Percentiles rank a stretch among this genome's conserved stretches.
These are phyloP conservation scores for Plasmodium malariae DNA, from an alignment of 169 alveolate genomes.

Conservation along the genomic window DNA sequence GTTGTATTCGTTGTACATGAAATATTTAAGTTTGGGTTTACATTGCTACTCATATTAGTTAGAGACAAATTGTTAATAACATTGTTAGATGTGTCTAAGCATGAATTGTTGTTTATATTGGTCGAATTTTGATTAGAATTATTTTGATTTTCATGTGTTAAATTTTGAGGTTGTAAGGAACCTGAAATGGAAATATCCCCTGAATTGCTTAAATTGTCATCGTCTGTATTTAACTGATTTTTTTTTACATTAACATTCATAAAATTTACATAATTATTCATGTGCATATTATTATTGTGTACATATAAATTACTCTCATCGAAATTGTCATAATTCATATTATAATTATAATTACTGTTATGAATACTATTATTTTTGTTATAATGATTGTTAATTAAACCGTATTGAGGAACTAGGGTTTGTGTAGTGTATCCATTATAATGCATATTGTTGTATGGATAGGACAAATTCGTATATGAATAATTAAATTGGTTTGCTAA, in stretches of 20 bases:
- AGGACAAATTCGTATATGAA: constrained; percentile 49
- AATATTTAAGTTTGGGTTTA: constrained; percentile 32
- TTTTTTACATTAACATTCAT: constrained; percentile 55
- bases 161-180: constrained; percentile 17
- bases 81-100: constrained; percentile 36
- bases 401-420: constrained; percentile 59
- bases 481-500: constrained; percentile 61
- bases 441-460: constrained; percentile 66
- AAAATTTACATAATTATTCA: constrained; percentile 68
- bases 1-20: constrained; percentile 21
- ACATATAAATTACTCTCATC: constrained; percentile 67
- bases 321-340: constrained; percentile 59
- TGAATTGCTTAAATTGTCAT: constrained; percentile 60
- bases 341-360: constrained; percentile 57
- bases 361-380: constrained; percentile 52
- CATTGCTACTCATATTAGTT: constrained; percentile 16
- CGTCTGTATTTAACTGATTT: constrained; percentile 54
- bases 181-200: constrained; percentile 68
- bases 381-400: constrained; percentile 48
- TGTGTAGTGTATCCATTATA: constrained; percentile 67
- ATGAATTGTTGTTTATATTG: constrained; percentile 7
- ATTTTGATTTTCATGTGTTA: constrained; percentile 37
- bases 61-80: constrained; percentile 48
- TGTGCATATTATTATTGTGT: constrained; percentile 49
- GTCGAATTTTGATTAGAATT: constrained; percentile 40